A percentile compares a stretch with the other conserved stretches of the same genome.
Evolutionary conservation across 805 yeast genomes (phyloP).

Genomic region (Kodamaea fukazawae): DNA sequence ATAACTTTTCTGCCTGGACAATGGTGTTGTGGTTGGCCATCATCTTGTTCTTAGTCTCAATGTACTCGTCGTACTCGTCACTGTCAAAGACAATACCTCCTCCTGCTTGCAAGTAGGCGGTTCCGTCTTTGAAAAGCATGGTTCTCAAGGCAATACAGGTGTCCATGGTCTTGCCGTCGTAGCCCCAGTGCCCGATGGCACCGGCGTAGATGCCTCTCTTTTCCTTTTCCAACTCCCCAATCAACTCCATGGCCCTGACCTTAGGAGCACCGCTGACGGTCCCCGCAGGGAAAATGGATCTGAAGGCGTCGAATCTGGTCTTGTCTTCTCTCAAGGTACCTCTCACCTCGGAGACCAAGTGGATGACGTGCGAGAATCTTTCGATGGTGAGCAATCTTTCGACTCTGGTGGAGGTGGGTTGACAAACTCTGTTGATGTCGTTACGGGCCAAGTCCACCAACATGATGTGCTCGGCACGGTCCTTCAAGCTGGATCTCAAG

Average conservation of each 20-base stretch:
- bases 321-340: constrained; percentile 83
- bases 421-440: constrained; percentile 93
- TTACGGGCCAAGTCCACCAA: constrained; percentile 96
- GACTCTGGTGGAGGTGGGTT: constrained; percentile 78
- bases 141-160: constrained; percentile 97
- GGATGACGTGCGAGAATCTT: constrained; percentile 96
- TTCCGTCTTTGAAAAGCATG: constrained; percentile 89
- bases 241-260: constrained; percentile 93
- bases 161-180: constrained; percentile 92
- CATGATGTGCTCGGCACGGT: constrained; percentile 98
- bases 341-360: constrained; percentile 89
- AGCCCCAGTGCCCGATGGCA: constrained; percentile 98
- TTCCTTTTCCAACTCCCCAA: constrained; percentile 84
- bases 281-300: constrained; percentile 98
- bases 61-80: constrained; percentile 91
- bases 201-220: constrained; percentile 98
- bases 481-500: constrained; percentile 76
- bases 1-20: constrained; percentile 83
- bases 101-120: constrained; percentile 95
- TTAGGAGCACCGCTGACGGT: constrained; percentile 99
- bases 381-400: constrained; percentile 88
- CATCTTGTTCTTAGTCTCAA: constrained; percentile 97
- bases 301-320: constrained; percentile 92
- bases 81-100: constrained; percentile 97
- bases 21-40: constrained; percentile 87